Base-by-base conservation (phyloP, 441 rosid genomes). In the Populus hybrid region DNA sequence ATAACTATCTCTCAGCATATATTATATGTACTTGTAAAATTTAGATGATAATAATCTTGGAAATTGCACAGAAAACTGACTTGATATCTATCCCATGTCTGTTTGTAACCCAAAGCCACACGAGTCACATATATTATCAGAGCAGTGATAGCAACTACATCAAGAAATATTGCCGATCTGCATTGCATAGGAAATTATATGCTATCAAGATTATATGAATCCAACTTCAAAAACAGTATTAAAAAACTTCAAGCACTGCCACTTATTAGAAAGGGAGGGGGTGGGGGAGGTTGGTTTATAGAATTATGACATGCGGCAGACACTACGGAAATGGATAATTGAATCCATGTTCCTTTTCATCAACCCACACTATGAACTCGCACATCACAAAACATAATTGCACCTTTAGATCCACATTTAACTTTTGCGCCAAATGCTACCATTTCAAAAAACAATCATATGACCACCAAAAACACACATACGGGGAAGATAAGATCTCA, bases 21-120 rank as follows among this genome's bases (percentile, higher is more conserved):
- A 29, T 40, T 40, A 50, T 26, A 53, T 45, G 59, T 67, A 64
- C n/a, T 63, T 68, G 28, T 56, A 73, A 20, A 10, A 53, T 75
- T 75, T 20, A 70, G 69, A 69, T 36, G 66, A 72, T 20, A 38
- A 64, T 31, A 74, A 53, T 36, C 20, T 45, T 74, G 68, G 59
- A 33, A 16, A 64, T 28, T 3, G 26, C 69, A 28, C 45, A 50
- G 67, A 77, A 8, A 28, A 81, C 93, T 91, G 83, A 92, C 98
- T 86, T 95, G 97, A 85, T 95, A 95, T 78, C 99, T 89, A 76
- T 95, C 99, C 95, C 97, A 90, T 53, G 99, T 95, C 85, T 95
- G 99, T 81, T 95, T 93, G 89, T 95, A 95, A 80, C 98, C 99
- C 88, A 95, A 86, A 78, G 85, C 94, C 85, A 93, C 95, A 4